These are phyloP conservation scores for Rosa chinensis DNA, from an alignment of 306 rosid species.

Conservation along the genomic window DNA sequence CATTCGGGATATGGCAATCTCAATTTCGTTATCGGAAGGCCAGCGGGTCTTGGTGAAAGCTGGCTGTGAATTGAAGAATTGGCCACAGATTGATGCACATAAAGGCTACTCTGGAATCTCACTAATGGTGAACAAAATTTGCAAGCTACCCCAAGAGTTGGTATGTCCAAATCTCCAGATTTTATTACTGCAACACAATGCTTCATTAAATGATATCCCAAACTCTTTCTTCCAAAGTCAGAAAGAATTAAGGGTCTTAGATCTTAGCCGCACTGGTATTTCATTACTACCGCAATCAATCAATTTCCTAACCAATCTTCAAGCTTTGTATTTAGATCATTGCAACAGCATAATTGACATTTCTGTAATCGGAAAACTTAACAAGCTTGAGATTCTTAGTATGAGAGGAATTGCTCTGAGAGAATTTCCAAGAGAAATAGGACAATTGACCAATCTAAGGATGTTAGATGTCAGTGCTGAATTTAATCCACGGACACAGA, in stretches of 20 bases:
- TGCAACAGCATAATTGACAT: neutral
- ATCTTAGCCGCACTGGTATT: neutral
- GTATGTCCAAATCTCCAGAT: neutral
- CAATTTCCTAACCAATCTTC: neutral
- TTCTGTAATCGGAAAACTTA: neutral
- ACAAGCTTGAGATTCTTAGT: neutral
- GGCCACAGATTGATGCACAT: neutral
- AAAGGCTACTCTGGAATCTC: neutral
- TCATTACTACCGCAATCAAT: neutral
- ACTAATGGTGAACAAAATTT: neutral
- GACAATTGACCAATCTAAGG: no score
- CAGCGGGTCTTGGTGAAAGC: neutral
- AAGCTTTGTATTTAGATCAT: neutral
- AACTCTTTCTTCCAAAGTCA: neutral
- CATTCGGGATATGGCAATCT: neutral
- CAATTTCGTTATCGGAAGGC: neutral
- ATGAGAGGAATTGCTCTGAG: no score
- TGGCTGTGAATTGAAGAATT: no score
- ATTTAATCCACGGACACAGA: no score
- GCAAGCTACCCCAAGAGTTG: neutral
- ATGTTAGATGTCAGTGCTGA: no score
- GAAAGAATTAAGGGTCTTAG: neutral
- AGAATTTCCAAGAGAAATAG: no score
- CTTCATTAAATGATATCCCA: neutral
- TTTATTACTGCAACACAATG: no score